Evolutionary conservation across 1,139 yeast species (phyloP).

Genomic region (Blastobotrys elegans): DNA sequence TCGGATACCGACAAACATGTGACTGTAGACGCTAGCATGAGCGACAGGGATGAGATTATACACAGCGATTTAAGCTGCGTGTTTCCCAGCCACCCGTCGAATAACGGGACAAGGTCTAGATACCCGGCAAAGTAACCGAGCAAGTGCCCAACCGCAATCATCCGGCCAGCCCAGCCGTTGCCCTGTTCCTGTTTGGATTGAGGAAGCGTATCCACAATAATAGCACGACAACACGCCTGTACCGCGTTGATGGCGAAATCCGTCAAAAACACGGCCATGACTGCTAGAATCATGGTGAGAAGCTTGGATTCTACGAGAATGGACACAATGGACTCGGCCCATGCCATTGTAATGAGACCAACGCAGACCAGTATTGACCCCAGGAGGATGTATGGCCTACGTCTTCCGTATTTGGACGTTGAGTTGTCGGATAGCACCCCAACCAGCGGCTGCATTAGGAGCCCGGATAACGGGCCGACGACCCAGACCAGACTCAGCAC

Average conservation of each 20-base stretch:
- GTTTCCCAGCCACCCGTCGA: slow-evolving; percentile 40
- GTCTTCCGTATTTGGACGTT: slow-evolving; percentile 42
- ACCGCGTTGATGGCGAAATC: slow-evolving; percentile 56
- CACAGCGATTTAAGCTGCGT: slow-evolving; percentile 50
- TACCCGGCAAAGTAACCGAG: slow-evolving; percentile 47
- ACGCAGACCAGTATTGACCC: slow-evolving; percentile 45
- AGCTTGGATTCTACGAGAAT: slow-evolving; percentile 13
- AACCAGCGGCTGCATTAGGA: slow-evolving; percentile 54
- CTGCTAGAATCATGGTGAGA: slow-evolving; percentile 41
- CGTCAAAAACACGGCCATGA: slow-evolving; percentile 45
- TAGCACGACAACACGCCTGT: slow-evolving; percentile 56
- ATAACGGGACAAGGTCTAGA: slow-evolving; percentile 36
- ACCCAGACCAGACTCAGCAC: slow-evolving; percentile 53
- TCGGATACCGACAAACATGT: slow-evolving; percentile 39
- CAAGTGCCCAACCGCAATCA: slow-evolving; percentile 56
- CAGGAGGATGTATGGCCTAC: slow-evolving; percentile 52
- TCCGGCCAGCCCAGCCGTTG: slow-evolving; percentile 71
- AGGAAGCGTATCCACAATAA: slow-evolving; percentile 54
- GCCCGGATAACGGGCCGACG: slow-evolving; percentile 59
- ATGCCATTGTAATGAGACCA: slow-evolving; percentile 44
- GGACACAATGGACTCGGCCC: slow-evolving; percentile 40
- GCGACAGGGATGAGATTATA: slow-evolving; percentile 40
- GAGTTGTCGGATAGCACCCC: slow-evolving; percentile 53
- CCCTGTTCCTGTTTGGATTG: slow-evolving; percentile 50
- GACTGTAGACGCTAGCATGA: slow-evolving; percentile 37